Percentiles rank a stretch among this genome's conserved stretches.
These are phyloP conservation scores for Ramichloridium luteum DNA, from an alignment of 2,329 filamentous ascomycete species.

Conservation along the genomic window DNA sequence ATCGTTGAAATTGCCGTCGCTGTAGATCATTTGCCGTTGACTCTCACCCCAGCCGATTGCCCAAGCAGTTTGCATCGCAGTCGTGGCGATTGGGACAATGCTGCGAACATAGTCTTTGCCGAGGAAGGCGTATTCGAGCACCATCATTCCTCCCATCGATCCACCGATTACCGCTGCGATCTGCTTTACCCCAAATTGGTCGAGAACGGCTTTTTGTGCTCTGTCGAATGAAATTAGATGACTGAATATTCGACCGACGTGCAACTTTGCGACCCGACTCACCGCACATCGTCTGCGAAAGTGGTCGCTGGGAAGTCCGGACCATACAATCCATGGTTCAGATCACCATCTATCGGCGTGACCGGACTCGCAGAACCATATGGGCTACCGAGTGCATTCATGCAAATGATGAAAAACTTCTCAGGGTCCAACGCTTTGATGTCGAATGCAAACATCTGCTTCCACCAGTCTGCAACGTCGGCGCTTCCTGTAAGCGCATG, in stretches of 20 bases:
- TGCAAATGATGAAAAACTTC: not conserved
- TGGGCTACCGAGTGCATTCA: not conserved
- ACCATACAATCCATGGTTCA: not conserved
- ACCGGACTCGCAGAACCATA: not conserved
- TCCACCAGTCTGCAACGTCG: not conserved
- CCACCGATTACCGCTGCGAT: conserved; percentile 65
- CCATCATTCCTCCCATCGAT: conserved; percentile 77
- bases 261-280: not conserved
- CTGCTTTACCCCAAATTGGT: conserved; percentile 67
- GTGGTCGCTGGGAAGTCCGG: not conserved
- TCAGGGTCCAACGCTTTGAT: not conserved
- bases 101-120: conserved; percentile 67
- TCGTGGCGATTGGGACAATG: conserved; percentile 43
- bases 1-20: too few relatives aligned
- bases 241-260: not conserved
- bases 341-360: not conserved
- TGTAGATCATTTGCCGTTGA: not conserved
- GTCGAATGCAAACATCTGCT: not conserved
- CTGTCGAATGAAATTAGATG: not conserved
- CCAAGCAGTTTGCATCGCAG: not conserved
- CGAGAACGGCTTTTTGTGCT: conserved; percentile 21
- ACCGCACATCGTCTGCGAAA: not conserved
- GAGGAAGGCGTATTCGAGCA: conserved; percentile 75
- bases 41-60: not conserved
- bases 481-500: not conserved